Evolutionary conservation across 768 basidiomycete species (phyloP), one percentile per base, ranked within the genome.

Genomic region (Collybiopsis confluens): DNA sequence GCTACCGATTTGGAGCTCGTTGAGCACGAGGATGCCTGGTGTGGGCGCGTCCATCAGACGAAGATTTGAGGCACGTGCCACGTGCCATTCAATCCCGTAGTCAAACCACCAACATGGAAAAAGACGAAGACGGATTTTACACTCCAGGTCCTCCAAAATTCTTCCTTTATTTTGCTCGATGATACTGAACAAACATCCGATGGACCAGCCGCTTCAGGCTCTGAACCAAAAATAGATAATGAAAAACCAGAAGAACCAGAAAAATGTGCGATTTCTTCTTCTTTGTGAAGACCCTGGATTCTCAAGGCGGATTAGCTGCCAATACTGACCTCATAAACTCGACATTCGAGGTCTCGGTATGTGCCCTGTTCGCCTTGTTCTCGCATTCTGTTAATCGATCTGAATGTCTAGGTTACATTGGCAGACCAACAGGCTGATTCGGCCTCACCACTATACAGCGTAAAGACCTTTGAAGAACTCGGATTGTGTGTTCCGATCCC

Each of bases 341-440:
- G n/a, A 84, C 81, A 23, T 92, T 90, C 63, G 89, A 92, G 70
- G 90, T 92, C 58, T 78, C 81, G 62, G 90, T 91, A 66, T 53
- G 85, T 68, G 21, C 5, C 18, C 41, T 8, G 18, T 36, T n/a
- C 44, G 54, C 23, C 58, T 58, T 48, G 58, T 46, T 48, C 44
- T 27, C 42, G 28, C n/a, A n/a, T n/a, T n/a, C n/a, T n/a, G n/a
- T n/a, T n/a, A n/a, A 37, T 46, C 45, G 48, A 58, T 47, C 36
- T 44, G 41, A 44, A 41, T 27, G 52, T 23, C 30, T 62, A 92
- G 93, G 94, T 99, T 58, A 98, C 94, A 18, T 80, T 98, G 54
- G 94, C 94, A 46, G 95, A 98, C 72, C 92, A 96, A 66, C 97
- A 98, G 71, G 84, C 80, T 26, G 92, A 99, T 65, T 90, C 93